A percentile compares a stretch with the other conserved stretches of the same genome.
Conservation (phyloP, 1,284 basidiomycete genomes). For the Apiotrichum mycotoxinovorans region DNA sequence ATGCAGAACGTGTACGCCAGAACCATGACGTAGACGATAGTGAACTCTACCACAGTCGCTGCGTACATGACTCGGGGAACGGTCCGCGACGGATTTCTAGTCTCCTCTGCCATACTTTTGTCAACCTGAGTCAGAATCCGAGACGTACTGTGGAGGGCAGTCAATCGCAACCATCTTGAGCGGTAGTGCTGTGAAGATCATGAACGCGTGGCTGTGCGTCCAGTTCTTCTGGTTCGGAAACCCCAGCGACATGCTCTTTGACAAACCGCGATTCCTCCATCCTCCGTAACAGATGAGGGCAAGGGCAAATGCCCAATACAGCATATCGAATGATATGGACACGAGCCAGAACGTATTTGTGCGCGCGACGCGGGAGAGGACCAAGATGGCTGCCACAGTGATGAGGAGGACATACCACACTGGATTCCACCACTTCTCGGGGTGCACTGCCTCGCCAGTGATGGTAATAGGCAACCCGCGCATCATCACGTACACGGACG, state of each 20-base stretch:
- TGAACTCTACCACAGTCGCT: neutral
- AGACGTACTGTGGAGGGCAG: neutral
- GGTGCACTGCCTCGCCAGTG: neutral
- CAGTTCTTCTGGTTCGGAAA: neutral
- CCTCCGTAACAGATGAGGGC: neutral
- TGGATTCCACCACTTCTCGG: slow-evolving; percentile 5
- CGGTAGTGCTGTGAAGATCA: neutral
- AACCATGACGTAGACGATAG: neutral
- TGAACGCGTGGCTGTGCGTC: neutral
- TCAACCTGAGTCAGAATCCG: too few species aligned
- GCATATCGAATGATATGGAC: neutral
- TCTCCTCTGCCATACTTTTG: neutral
- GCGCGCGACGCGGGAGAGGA: slow-evolving; percentile 2
- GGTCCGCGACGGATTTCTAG: neutral
- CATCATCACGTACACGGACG: neutral
- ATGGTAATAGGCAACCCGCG: neutral
- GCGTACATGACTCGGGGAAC: neutral
- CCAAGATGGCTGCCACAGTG: slow-evolving; percentile 2
- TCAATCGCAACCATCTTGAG: neutral
- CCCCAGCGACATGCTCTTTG: neutral
- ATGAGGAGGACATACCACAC: slow-evolving; percentile 4
- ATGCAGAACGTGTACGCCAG: neutral
- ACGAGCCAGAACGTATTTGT: neutral
- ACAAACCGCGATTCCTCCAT: neutral
- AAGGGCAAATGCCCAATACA: neutral